Evolutionary conservation across 176 grass and related monocot species (phyloP).

Genomic region (Oryza meridionalis): DNA sequence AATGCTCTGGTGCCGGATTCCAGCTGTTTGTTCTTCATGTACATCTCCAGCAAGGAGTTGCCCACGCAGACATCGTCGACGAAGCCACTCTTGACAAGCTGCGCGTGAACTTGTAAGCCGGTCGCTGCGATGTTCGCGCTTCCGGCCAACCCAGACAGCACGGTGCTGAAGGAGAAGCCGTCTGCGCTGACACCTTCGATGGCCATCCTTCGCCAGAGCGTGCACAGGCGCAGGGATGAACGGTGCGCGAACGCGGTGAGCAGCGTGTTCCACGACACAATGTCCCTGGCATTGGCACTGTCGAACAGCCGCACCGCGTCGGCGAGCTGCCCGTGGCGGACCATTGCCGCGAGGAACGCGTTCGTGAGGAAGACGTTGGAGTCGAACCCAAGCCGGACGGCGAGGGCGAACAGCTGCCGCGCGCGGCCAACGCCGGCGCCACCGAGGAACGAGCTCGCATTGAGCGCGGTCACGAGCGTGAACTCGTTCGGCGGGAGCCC

Average conservation of each 20-base stretch:
- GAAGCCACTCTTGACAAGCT: constrained; percentile 61
- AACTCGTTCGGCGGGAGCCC: constrained; percentile 59
- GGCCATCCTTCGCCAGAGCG: constrained; percentile 58
- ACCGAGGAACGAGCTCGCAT: constrained; percentile 45
- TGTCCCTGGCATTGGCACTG: constrained; percentile 19
- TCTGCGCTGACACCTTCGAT: constrained; percentile 39
- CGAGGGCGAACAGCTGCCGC: constrained; percentile 48
- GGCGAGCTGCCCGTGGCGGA: constrained; percentile 42
- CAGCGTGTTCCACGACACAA: constrained; percentile 71
- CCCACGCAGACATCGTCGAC: constrained; percentile 48
- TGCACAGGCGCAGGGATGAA: constrained; percentile 41
- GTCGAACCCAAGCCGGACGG: constrained; percentile 53
- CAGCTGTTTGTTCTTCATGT: constrained; percentile 52
- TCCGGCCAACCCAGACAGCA: constrained; percentile 53
- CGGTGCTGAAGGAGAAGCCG: constrained; percentile 67
- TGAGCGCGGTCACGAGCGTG: constrained; percentile 66
- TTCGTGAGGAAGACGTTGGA: constrained; percentile 65
- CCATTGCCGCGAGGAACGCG: constrained; percentile 57
- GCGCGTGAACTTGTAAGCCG: constrained; percentile 58
- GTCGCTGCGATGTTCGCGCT: neutral
- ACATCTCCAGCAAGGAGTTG: constrained; percentile 74
- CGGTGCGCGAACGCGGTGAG: constrained; percentile 44
- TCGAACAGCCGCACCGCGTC: constrained; percentile 51
- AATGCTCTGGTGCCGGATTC: constrained; percentile 46
- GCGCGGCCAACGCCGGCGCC: neutral